phyloP scores from a whole-genome alignment of 805 yeast genomes.

The Metschnikowia colocasiae region DNA sequence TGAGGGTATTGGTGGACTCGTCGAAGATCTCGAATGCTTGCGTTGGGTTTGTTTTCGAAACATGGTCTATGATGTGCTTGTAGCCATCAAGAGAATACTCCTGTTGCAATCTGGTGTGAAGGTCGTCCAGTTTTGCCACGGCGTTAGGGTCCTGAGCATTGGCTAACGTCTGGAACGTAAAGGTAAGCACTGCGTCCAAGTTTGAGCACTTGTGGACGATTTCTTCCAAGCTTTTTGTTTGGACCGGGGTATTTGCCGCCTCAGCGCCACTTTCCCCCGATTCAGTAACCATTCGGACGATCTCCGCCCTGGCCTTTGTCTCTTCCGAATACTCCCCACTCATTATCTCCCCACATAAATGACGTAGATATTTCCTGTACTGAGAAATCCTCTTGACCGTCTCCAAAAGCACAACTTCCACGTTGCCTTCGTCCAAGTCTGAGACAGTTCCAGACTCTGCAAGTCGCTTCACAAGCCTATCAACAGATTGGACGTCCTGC shows the following conservation, averaged over 20 bases:
- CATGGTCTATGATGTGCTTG: conserved; percentile 29
- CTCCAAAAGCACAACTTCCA: background rate
- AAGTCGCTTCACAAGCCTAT: background rate
- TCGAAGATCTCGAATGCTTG: conserved; percentile 30
- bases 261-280: background rate
- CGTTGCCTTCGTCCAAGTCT: background rate
- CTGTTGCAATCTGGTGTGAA: background rate
- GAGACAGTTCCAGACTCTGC: background rate
- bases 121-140: background rate
- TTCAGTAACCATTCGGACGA: background rate
- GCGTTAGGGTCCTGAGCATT: background rate
- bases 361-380: background rate
- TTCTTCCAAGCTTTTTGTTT: background rate
- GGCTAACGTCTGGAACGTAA: background rate
- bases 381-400: background rate
- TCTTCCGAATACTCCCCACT: background rate
- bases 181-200: background rate
- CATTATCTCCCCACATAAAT: background rate
- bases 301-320: background rate
- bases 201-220: background rate
- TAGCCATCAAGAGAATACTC: conserved; percentile 3
- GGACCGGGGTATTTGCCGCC: background rate
- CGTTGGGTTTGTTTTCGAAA: conserved; percentile 20
- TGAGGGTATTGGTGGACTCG: conserved; percentile 22
- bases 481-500: conserved; percentile 8